Evolutionary conservation across 352 stramenopile genomes (phyloP).

Genomic region (Blastocystis sp.): DNA sequence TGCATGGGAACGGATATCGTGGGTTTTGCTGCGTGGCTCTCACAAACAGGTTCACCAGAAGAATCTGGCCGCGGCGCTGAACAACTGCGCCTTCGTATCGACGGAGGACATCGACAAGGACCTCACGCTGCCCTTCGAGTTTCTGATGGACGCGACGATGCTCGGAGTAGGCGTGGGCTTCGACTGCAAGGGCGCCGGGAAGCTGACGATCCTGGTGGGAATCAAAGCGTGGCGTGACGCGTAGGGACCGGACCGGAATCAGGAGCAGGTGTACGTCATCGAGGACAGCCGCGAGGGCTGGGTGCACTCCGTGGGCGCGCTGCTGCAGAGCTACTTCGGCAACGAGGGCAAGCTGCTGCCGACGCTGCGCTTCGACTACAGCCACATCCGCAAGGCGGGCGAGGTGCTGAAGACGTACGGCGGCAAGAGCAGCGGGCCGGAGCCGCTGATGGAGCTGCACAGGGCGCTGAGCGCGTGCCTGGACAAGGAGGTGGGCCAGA

Average conservation of each 20-base stretch:
- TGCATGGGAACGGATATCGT: constrained; percentile 87
- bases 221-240: constrained; percentile 1
- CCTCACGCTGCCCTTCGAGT: constrained; percentile 83
- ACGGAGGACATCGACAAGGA: constrained; percentile 78
- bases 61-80: constrained; percentile 82
- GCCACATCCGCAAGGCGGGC: constrained; percentile 79
- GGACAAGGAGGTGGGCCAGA: constrained; percentile 73
- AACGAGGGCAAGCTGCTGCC: constrained; percentile 69
- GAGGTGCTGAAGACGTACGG: constrained; percentile 82
- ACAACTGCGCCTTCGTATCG: constrained; percentile 88
- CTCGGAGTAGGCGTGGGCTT: constrained; percentile 88
- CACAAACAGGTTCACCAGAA: constrained; percentile 73
- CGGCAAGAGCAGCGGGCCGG: constrained; percentile 81
- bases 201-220: constrained; percentile 72
- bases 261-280: constrained; percentile 72
- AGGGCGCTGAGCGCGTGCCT: constrained; percentile 76
- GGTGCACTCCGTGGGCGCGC: constrained; percentile 80
- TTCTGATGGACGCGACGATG: constrained; percentile 90
- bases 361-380: constrained; percentile 80
- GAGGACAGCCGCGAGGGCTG: constrained; percentile 78
- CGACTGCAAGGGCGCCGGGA: constrained; percentile 83
- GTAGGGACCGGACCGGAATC: constrained; percentile 24
- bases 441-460: constrained; percentile 79
- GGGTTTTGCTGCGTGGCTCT: constrained; percentile 72
- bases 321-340: constrained; percentile 83